Base-by-base conservation (phyloP, 371 early-diverging fungal genomes). In the Catenaria anguillulae region DNA sequence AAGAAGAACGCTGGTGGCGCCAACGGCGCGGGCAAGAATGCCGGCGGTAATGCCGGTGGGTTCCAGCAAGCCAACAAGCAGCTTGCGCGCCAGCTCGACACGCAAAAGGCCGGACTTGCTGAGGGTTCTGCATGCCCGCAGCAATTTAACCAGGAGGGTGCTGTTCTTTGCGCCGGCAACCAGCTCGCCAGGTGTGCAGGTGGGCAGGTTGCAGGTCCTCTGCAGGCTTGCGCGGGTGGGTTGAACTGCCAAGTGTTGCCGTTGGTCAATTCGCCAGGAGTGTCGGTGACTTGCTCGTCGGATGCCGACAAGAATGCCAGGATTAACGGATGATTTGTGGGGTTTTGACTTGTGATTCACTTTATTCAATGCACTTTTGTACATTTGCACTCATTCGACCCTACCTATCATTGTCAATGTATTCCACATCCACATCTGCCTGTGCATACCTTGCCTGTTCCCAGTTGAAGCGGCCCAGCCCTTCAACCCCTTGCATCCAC, bases 271-370 rank as follows among this genome's bases (percentile, higher is more conserved):
- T 63, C 56, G 56, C 50, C 61, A 19, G 66, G 66, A 5, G 60
- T 61, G 37, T 59, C 62, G 29, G 63, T 66, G 13, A 42, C 66
- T 33, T 66, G 66, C 56, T 50, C 54, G 45, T 60, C 66, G 43
- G 63, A 66, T 29, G 63, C 60, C 40, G 66, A 63, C 56, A 66
- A 66, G 63, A 33, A 31, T 21, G 61, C 63, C 1, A n/a, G 66
- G 4, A 63, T 63, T 56, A 8, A n/a, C 23, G 61, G 21, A 10
- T 43, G 45, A 40, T 40, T 40, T 40, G 5, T 40, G 5, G 5
- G 40, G 40, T 40, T 40, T n/a, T n/a, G n/a, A n/a, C n/a, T n/a
- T n/a, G n/a, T n/a, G n/a, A n/a, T n/a, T n/a, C n/a, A n/a, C n/a
- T n/a, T n/a, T n/a, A 17, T 17, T 10, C 40, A 40, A 40, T 40